A percentile compares a stretch with the other conserved stretches of the same genome.
phyloP scores from a whole-genome alignment of 2,329 filamentous ascomycete species.

The Cytospora mali region DNA sequence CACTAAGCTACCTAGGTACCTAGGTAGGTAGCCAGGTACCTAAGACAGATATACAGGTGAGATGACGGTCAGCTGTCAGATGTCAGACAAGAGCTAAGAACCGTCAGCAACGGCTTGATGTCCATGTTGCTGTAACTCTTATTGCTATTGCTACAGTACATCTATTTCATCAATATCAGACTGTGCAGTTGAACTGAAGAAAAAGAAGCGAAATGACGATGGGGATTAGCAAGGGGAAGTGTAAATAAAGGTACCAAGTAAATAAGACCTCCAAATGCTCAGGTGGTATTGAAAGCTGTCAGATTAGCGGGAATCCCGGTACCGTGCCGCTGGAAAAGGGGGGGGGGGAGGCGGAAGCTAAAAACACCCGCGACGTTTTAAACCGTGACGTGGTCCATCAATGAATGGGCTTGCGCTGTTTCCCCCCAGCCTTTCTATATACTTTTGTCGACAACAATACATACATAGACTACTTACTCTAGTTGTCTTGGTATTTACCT shows the following conservation, averaged over 20 bases:
- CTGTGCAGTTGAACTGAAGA: too few species aligned
- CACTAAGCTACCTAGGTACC: too few species aligned
- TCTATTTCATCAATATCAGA: too few species aligned
- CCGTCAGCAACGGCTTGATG: not conserved
- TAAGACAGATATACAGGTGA: too few species aligned
- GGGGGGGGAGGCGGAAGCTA: constrained; percentile 6
- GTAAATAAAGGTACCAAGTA: not conserved
- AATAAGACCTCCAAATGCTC: not conserved
- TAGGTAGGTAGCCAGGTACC: too few species aligned
- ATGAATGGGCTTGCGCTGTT: not conserved
- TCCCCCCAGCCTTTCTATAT: not conserved
- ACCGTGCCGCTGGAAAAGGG: not conserved
- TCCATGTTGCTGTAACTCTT: too few species aligned
- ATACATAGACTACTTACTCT: not conserved
- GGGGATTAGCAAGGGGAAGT: constrained; percentile 3
- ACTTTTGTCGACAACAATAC: not conserved
- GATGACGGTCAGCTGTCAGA: not conserved
- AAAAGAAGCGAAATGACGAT: constrained; percentile 11
- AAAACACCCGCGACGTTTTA: not conserved
- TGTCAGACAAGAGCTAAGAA: too few species aligned
- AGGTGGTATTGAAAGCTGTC: not conserved
- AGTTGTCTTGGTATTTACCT: not conserved
- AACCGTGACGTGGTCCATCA: not conserved
- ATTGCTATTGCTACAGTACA: too few species aligned
- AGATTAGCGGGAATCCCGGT: not conserved